Percentiles rank a stretch among this genome's conserved stretches.
Evolutionary conservation across 2,329 filamentous ascomycete genomes (phyloP).

Genomic region (Herpotrichia juniperi): DNA sequence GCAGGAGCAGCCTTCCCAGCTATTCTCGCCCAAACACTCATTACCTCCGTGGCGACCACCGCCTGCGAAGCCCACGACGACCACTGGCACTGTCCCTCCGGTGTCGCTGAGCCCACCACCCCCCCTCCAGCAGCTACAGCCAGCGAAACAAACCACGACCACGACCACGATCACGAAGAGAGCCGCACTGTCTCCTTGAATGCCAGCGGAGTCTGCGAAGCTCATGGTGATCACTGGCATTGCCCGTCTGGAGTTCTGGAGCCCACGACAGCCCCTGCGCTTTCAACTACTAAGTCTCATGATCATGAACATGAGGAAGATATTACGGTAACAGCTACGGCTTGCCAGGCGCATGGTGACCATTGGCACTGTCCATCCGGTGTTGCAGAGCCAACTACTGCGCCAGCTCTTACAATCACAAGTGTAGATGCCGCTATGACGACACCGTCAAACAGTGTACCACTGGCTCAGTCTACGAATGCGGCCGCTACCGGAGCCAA

Average conservation of each 20-base stretch:
- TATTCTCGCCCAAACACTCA: constrained; percentile 3
- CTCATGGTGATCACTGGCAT: constrained; percentile 31
- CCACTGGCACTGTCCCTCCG: constrained; percentile 16
- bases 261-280: too few relatives aligned
- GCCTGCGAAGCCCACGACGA: constrained; percentile 32
- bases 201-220: constrained; percentile 1
- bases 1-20: background rate
- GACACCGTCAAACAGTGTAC: background rate
- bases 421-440: background rate
- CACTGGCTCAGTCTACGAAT: background rate
- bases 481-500: too few relatives aligned
- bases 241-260: constrained; percentile 7
- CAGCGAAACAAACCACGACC: too few relatives aligned
- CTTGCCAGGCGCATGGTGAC: too few relatives aligned
- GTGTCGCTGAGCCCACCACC: constrained; percentile 11
- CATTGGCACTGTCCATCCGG: background rate
- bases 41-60: constrained; percentile 27
- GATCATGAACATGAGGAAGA: too few relatives aligned
- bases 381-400: constrained; percentile 2
- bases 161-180: too few relatives aligned
- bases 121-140: background rate
- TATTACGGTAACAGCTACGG: too few relatives aligned
- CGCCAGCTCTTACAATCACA: background rate
- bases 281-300: too few relatives aligned
- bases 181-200: too few relatives aligned